phyloP scores from a whole-genome alignment of 2,329 filamentous ascomycete genomes.

The Seiridium unicorne region DNA sequence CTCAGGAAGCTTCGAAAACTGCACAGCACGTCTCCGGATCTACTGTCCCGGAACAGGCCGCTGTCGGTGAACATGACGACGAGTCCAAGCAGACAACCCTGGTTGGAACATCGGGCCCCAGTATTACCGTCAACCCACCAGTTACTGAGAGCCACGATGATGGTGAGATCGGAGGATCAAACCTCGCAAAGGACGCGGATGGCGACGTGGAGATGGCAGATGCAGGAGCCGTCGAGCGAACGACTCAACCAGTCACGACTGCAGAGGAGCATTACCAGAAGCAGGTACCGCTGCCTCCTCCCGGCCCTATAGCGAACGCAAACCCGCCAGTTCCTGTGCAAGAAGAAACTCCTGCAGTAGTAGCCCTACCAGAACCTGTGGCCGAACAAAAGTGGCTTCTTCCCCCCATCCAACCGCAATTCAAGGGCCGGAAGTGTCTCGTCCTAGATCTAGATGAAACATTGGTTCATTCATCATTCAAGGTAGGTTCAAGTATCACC shows the following conservation, averaged over 20 bases:
- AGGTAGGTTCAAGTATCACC: conserved; percentile 56
- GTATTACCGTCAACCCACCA: conserved; percentile 41
- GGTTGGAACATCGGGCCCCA: conserved; percentile 31
- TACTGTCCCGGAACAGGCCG: conserved; percentile 45
- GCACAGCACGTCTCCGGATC: conserved; percentile 46
- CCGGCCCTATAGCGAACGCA: conserved; percentile 38
- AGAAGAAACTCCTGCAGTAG: conserved; percentile 40
- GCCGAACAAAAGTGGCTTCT: conserved; percentile 69
- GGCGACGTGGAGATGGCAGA: conserved; percentile 70
- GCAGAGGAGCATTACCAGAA: conserved; percentile 37
- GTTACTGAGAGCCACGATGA: conserved; percentile 30
- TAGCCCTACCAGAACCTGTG: conserved; percentile 35
- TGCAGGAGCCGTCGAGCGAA: conserved; percentile 45
- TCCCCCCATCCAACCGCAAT: conserved; percentile 75
- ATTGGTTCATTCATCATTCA: conserved; percentile 97
- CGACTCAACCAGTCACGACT: conserved; percentile 35
- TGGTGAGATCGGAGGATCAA: conserved; percentile 31
- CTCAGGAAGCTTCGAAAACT: conserved; percentile 32
- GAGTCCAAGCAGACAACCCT: conserved; percentile 47
- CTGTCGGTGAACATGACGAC: conserved; percentile 36
- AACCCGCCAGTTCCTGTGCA: conserved; percentile 31
- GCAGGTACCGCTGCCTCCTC: conserved; percentile 45
- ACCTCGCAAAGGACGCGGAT: conserved; percentile 45
- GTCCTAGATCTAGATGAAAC: conserved; percentile 97
- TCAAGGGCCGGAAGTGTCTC: conserved; percentile 87